These are phyloP conservation scores for Vitis rotundifolia DNA, from an alignment of 164 flowering plant species.

Conservation along the genomic window DNA sequence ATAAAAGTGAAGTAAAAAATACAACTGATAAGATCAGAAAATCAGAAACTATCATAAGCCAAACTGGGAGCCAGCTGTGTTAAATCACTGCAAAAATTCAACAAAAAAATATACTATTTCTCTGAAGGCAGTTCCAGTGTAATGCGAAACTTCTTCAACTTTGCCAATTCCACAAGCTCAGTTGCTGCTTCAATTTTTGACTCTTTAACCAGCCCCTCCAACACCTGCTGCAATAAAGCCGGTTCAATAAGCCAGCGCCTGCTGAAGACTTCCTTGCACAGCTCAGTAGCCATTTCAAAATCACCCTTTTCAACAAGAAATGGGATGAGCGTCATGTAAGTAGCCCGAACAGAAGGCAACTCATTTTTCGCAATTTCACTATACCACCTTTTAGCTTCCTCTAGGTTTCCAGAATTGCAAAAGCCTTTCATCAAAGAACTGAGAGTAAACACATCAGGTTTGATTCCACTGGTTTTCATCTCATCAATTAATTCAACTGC, in stretches of 20 bases:
- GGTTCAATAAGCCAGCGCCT: background rate
- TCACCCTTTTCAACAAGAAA: conserved; percentile 34
- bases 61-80: no score
- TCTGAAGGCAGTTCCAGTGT: conserved; percentile 6
- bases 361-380: conserved; percentile 16
- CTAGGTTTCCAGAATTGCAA: conserved; percentile 29
- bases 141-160: conserved; percentile 8
- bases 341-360: conserved; percentile 12
- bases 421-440: conserved; percentile 33
- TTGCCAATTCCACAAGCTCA: conserved; percentile 30
- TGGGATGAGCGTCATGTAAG: conserved; percentile 17
- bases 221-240: conserved; percentile 24
- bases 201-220: conserved; percentile 32
- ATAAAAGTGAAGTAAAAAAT: no score
- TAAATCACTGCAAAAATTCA: no score
- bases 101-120: background rate
- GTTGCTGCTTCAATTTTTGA: conserved; percentile 35
- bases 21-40: no score
- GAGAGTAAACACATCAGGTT: conserved; percentile 29
- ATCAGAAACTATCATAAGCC: no score
- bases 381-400: conserved; percentile 42
- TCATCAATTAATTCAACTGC: conserved; percentile 38
- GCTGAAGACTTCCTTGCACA: conserved; percentile 22
- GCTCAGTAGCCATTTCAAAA: conserved; percentile 26
- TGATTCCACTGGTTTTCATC: conserved; percentile 22